These are phyloP conservation scores for Didymellaceae sp. DNA, from an alignment of 2,329 filamentous ascomycete genomes.

Conservation along the genomic window DNA sequence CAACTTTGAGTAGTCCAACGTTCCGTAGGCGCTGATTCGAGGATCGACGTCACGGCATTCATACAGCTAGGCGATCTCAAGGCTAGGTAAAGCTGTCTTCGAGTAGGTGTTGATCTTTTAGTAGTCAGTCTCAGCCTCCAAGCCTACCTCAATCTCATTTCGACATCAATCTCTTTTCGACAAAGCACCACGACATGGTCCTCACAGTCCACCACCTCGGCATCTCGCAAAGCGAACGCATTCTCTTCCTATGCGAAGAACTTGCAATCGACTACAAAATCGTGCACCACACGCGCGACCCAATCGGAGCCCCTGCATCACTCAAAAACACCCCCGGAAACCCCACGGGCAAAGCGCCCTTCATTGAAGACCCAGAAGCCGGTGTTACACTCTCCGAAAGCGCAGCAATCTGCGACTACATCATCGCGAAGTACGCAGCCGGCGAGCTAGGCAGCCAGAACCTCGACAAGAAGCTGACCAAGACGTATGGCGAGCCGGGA, in stretches of 20 bases:
- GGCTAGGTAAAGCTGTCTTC: too few relatives aligned
- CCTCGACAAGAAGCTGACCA: conserved; percentile 15
- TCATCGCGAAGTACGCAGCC: conserved; percentile 56
- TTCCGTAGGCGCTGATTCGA: conserved; percentile 6
- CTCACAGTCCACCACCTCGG: conserved; percentile 37
- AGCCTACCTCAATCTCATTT: background rate
- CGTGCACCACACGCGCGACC: conserved; percentile 52
- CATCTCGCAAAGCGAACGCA: conserved; percentile 65
- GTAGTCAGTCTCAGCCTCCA: too few relatives aligned
- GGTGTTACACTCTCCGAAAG: conserved; percentile 61
- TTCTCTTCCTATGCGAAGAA: conserved; percentile 69
- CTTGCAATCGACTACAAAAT: conserved; percentile 61
- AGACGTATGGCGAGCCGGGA: conserved; percentile 49
- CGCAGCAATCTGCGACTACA: conserved; percentile 66
- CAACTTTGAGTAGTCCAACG: background rate
- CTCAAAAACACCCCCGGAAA: conserved; percentile 23
- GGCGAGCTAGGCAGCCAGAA: conserved; percentile 53
- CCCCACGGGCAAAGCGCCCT: conserved; percentile 61
- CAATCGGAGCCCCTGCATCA: conserved; percentile 40
- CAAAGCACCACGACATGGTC: conserved; percentile 16
- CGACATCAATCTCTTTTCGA: background rate
- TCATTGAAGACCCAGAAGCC: conserved; percentile 60
- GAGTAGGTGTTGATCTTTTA: too few relatives aligned
- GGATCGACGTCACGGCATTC: conserved; percentile 15
- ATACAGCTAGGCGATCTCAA: background rate